Evolutionary conservation across 768 basidiomycete species (phyloP), one percentile per base, ranked within the genome.

Genomic region (Lentinula raphanica): DNA sequence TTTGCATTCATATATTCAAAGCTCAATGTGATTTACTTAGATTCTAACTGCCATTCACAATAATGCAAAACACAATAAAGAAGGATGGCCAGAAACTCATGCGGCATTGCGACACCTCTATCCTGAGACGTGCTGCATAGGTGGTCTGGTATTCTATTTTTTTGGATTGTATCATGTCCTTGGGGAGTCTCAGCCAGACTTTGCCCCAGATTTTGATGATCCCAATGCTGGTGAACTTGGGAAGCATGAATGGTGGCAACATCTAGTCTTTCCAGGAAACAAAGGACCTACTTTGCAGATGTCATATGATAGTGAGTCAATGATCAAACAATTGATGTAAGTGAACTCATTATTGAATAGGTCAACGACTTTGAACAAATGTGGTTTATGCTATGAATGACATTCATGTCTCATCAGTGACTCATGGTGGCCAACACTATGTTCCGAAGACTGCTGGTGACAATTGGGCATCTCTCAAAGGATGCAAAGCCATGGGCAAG

Each of bases 271-370:
- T 44, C 60, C 45, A 44, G 44, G 54, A 3, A 56, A 42, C 21
- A 40, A 39, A 13, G 5, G 9, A 32, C 4, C 23, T 21, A 19
- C 13, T 5, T 7, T 13, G 31, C n/a, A 38, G 29, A 72, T 72
- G 70, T 64, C 62, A 9, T 74, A 70, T 50, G 56, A 69, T 19
- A 70, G 70, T 70, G 32, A 57, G 67, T 51, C 12, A n/a, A 11
- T 51, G 21, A n/a, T n/a, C 63, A 0, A 12, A 42, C 8, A 31
- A 15, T 28, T 36, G 17, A 11, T 5, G 5, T 39, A n/a, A 31
- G 31, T 2, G n/a, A 23, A 58, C 3, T 21, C 29, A 15, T 40
- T 9, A 25, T n/a, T n/a, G n/a, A n/a, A n/a, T n/a, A 73, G 71
- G 69, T 49, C 72, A 71, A 51, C 56, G 59, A 0, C 58, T 68